Percentiles rank a stretch among this genome's conserved stretches.
Conservation (phyloP, 2,329 filamentous ascomycete species). For the Bretziella fagacearum region DNA sequence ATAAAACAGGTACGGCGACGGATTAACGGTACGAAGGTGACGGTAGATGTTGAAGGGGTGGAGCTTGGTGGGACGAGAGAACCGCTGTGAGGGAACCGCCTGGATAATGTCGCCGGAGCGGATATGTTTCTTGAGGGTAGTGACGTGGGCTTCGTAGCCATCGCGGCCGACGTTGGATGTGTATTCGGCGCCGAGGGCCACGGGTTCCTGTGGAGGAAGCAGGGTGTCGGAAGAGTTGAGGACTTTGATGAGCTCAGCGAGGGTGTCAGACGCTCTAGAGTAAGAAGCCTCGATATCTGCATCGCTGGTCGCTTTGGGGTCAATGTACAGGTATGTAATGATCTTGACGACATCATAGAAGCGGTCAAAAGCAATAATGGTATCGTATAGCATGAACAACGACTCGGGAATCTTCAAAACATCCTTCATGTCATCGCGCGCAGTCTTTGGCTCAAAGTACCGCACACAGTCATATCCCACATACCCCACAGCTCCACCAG, state of each 20-base stretch:
- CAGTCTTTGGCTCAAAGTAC: constrained; percentile 97
- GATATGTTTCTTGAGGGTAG: constrained; percentile 76
- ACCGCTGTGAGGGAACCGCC: constrained; percentile 84
- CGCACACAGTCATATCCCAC: constrained; percentile 94
- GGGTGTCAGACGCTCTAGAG: constrained; percentile 42
- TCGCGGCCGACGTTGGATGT: constrained; percentile 77
- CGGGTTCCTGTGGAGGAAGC: constrained; percentile 57
- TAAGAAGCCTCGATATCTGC: constrained; percentile 43
- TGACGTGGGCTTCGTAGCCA: constrained; percentile 86
- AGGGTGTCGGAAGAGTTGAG: constrained; percentile 61
- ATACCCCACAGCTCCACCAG: constrained; percentile 87
- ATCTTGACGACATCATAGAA: constrained; percentile 89
- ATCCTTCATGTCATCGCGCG: constrained; percentile 62
- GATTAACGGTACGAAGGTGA: constrained; percentile 90
- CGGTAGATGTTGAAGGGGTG: constrained; percentile 98
- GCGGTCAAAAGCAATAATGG: constrained; percentile 83
- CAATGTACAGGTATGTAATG: constrained; percentile 73
- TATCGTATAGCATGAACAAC: constrained; percentile 93
- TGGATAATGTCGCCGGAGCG: constrained; percentile 89
- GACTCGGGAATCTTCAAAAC: constrained; percentile 79
- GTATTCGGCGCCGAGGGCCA: constrained; percentile 59
- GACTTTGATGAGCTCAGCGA: constrained; percentile 51
- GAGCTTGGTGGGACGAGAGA: constrained; percentile 72
- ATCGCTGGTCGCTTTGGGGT: constrained; percentile 35
- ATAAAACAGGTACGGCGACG: constrained; percentile 94